Conservation (phyloP, 805 yeast species). For the Wilhelminamyces savonicus region DNA sequence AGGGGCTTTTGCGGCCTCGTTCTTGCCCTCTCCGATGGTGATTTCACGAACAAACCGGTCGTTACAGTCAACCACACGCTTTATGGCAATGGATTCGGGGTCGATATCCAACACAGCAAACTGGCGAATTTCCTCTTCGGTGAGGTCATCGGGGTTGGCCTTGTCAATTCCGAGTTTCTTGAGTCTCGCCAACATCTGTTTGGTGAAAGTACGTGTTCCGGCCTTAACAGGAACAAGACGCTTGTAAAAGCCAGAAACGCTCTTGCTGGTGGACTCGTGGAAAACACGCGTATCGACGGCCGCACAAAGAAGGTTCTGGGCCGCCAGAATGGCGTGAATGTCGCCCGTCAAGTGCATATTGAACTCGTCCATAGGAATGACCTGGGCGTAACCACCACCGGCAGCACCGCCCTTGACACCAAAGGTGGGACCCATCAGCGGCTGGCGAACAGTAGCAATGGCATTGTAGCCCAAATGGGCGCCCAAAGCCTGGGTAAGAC, state of each 20-base stretch:
- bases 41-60: slow-evolving; percentile 87
- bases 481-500: slow-evolving; percentile 93
- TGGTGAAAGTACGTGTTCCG: slow-evolving; percentile 73
- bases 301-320: slow-evolving; percentile 90
- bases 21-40: slow-evolving; percentile 86
- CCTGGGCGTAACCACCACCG: slow-evolving; percentile 98
- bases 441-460: slow-evolving; percentile 94
- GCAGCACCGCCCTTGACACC: slow-evolving; percentile 99
- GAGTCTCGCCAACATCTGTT: slow-evolving; percentile 71
- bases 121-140: slow-evolving; percentile 62
- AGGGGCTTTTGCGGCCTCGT: slow-evolving; percentile 72
- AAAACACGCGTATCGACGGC: slow-evolving; percentile 96
- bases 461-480: slow-evolving; percentile 80
- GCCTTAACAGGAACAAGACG: slow-evolving; percentile 83
- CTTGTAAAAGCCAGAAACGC: slow-evolving; percentile 70
- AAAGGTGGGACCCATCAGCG: slow-evolving; percentile 97
- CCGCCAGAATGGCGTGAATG: slow-evolving; percentile 92
- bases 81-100: slow-evolving; percentile 84
- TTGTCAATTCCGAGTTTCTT: slow-evolving; percentile 75
- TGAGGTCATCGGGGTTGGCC: slow-evolving; percentile 74
- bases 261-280: slow-evolving; percentile 83
- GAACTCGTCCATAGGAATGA: slow-evolving; percentile 98
- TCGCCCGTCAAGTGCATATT: slow-evolving; percentile 97
- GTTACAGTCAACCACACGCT: slow-evolving; percentile 90
- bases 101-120: slow-evolving; percentile 86